These are phyloP conservation scores for Bifiguratus adelaidae DNA, from an alignment of 192 early-diverging fungal genomes.

Conservation along the genomic window DNA sequence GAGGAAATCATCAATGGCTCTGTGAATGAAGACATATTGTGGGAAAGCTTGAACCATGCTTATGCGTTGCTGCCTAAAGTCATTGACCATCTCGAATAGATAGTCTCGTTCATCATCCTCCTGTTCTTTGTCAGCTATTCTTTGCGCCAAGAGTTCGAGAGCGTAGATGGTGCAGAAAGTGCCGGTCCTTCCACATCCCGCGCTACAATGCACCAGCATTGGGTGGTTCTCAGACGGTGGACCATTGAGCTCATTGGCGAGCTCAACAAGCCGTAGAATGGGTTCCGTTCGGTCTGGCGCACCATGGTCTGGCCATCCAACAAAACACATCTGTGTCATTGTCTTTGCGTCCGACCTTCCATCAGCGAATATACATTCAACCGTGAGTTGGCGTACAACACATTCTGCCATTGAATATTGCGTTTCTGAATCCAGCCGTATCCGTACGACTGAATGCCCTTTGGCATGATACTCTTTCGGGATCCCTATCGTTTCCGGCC, in stretches of 20 bases:
- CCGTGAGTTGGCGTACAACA: slow-evolving; percentile 9
- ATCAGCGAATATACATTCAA: slow-evolving; percentile 10
- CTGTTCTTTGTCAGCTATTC: not conserved
- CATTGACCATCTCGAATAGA: slow-evolving; percentile 47
- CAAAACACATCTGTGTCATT: slow-evolving; percentile 67
- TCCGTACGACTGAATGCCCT: not conserved
- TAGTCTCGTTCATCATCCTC: slow-evolving; percentile 33
- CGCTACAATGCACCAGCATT: slow-evolving; percentile 76
- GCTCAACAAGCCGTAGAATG: slow-evolving; percentile 25
- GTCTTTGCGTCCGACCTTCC: slow-evolving; percentile 5
- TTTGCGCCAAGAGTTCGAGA: not conserved
- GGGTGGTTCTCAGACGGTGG: slow-evolving; percentile 23
- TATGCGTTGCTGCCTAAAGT: slow-evolving; percentile 64
- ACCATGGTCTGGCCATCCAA: slow-evolving; percentile 79
- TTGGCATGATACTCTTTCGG: slow-evolving; percentile 2
- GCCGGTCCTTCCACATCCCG: slow-evolving; percentile 81
- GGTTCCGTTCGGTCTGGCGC: slow-evolving; percentile 43
- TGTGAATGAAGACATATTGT: slow-evolving; percentile 76
- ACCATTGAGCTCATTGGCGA: slow-evolving; percentile 7
- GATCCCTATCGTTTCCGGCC: slow-evolving; percentile 53
- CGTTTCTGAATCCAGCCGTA: not conserved
- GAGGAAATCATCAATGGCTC: too few relatives aligned
- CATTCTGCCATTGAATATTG: slow-evolving; percentile 2
- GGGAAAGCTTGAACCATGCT: slow-evolving; percentile 66
- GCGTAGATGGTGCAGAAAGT: slow-evolving; percentile 71